phyloP scores from a whole-genome alignment of 1,284 basidiomycete species.

The Malassezia vespertilionis region DNA sequence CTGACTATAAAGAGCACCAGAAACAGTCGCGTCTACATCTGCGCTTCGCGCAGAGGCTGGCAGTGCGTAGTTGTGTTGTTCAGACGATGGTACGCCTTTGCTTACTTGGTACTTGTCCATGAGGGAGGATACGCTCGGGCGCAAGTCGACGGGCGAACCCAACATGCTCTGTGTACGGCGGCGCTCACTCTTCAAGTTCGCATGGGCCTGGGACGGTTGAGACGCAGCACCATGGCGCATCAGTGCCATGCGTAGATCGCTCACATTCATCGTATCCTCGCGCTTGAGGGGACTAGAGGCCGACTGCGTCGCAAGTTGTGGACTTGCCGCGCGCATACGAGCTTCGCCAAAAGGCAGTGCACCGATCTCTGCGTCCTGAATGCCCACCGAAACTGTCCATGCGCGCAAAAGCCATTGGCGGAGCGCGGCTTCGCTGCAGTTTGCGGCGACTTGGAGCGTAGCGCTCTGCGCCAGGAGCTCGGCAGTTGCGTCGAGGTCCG shows the following conservation, averaged over 20 bases:
- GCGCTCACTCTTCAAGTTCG: background rate
- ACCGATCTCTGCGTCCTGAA: constrained; percentile 24
- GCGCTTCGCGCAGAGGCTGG: too few relatives aligned
- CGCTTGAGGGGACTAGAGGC: background rate
- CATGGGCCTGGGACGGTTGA: background rate
- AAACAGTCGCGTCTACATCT: too few relatives aligned
- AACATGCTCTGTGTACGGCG: background rate
- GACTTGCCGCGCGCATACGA: constrained; percentile 1
- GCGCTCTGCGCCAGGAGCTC: constrained; percentile 22
- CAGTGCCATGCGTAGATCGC: constrained; percentile 12
- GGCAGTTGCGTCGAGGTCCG: constrained; percentile 20
- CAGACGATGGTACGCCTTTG: too few relatives aligned
- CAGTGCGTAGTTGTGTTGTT: too few relatives aligned
- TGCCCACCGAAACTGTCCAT: constrained; percentile 36
- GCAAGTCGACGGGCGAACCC: background rate
- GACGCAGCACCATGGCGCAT: background rate
- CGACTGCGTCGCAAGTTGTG: background rate
- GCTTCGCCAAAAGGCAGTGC: constrained; percentile 1
- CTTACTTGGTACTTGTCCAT: constrained; percentile 4
- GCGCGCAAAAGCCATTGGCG: constrained; percentile 35
- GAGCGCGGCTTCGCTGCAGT: constrained; percentile 22
- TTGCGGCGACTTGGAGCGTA: constrained; percentile 28
- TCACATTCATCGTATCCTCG: constrained; percentile 10
- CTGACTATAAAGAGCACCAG: too few relatives aligned
- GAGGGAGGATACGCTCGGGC: constrained; percentile 1